Evolutionary conservation across 768 basidiomycete species (phyloP), one percentile per base, ranked within the genome.

Genomic region (Mycena vulgaris): DNA sequence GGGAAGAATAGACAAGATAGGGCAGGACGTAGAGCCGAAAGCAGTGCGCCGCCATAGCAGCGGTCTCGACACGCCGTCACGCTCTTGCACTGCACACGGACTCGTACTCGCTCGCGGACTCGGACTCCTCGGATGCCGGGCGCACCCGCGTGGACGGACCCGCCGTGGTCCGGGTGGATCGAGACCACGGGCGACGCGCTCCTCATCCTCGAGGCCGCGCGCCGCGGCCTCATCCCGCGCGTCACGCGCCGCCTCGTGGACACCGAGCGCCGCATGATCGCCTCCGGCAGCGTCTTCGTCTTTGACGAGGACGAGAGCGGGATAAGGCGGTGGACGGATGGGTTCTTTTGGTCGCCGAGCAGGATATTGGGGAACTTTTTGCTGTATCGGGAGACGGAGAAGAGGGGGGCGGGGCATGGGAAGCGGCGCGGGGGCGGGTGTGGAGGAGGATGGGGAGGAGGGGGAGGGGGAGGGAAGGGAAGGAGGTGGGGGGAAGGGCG

Each of bases 301-400:
- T 99, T 98, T 77, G 95, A 99, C 80, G 97, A 98, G 84, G 93
- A 95, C 76, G 96, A 97, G 82, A 95, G 94, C 76, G 96, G 96
- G 30, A 99, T 99, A 84, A 97, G 97, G 84, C 89, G 97, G 49
- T 98, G 96, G 95, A 99, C 97, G 2, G 97, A 99, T 82, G 96
- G 96, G n/a, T 92, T 94, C 78, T 93, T 93, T 78, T 98, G 97
- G 97, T 94, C 93, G 74, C 97, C 97, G 0, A 93, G 92, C 73
- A 87, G 97, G 66, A 98, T 98, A 30, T 84, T 98, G 67, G 95
- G 95, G 75, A 98, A 98, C 80, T 99, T 98, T 78, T 85, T 99
- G 76, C 90, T 97, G 70, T 98, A 98, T 82, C 92, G 96, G 71
- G 95, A 98, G 83, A 95, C 95, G 8, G 95, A 96, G 80, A 95